Evolutionary conservation across 768 basidiomycete genomes (phyloP).

Genomic region (Agrocybe praecox): DNA sequence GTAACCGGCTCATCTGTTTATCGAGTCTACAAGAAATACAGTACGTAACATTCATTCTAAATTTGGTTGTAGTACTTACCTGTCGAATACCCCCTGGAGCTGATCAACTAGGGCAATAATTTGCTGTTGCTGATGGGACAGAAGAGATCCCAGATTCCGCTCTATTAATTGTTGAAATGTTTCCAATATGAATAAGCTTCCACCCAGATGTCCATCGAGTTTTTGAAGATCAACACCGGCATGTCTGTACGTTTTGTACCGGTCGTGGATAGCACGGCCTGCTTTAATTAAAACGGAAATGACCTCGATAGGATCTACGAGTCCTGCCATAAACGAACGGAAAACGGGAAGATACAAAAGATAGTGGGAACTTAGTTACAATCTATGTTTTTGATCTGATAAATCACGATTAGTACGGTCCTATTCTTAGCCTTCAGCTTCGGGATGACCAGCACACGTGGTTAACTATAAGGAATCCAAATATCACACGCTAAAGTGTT

Average conservation of each 20-base stretch:
- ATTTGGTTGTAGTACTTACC: not conserved
- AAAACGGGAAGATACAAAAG: not conserved
- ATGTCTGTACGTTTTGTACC: not conserved
- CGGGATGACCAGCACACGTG: too few relatives aligned
- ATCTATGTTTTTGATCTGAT: too few relatives aligned
- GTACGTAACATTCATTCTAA: not conserved
- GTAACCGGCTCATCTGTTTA: not conserved
- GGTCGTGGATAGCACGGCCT: not conserved
- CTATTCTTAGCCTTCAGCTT: too few relatives aligned
- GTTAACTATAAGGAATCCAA: too few relatives aligned
- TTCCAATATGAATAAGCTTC: not conserved
- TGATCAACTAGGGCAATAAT: not conserved
- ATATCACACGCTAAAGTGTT: too few relatives aligned
- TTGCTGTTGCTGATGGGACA: not conserved
- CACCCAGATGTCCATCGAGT: not conserved
- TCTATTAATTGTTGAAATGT: not conserved
- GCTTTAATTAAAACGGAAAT: not conserved
- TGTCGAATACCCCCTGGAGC: not conserved
- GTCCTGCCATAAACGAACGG: not conserved
- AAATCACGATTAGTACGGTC: too few relatives aligned
- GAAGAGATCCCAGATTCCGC: not conserved
- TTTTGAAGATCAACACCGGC: not conserved
- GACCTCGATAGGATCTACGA: not conserved
- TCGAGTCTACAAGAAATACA: not conserved
- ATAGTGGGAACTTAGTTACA: too few relatives aligned